These are phyloP conservation scores for Poa annua DNA, from an alignment of 176 grass and related monocot species.

Conservation along the genomic window DNA sequence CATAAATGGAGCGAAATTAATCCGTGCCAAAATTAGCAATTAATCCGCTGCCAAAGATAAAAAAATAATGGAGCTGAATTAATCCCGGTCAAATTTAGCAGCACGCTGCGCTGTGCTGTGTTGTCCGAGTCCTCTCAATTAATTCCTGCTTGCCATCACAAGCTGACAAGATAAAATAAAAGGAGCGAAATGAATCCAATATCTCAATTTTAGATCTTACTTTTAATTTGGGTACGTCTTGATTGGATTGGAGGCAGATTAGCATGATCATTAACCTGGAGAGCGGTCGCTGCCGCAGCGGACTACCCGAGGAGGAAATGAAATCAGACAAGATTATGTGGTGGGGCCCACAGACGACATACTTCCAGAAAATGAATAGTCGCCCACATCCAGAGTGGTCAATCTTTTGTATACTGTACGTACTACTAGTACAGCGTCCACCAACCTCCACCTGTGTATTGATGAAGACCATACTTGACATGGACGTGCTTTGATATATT, in stretches of 20 bases:
- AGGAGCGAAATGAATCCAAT: not conserved
- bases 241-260: not conserved
- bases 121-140: no score
- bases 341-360: not conserved
- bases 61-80: not conserved
- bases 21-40: not conserved
- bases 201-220: not conserved
- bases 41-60: not conserved
- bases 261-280: not conserved
- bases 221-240: not conserved
- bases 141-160: not conserved
- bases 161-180: not conserved
- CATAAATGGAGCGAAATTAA: not conserved
- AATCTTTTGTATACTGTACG: no score
- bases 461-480: not conserved
- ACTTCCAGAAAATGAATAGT: fast-evolving
- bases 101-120: not conserved
- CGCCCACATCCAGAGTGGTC: not conserved
- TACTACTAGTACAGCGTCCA: no score
- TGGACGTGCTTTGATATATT: not conserved
- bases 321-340: not conserved
- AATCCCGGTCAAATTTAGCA: not conserved
- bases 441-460: not conserved
- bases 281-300: no score
- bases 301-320: not conserved